Percentiles rank a stretch among this genome's conserved stretches.
Evolutionary conservation across 495 filamentous ascomycete genomes (phyloP).

Genomic region (Aspergillus panamensis): DNA sequence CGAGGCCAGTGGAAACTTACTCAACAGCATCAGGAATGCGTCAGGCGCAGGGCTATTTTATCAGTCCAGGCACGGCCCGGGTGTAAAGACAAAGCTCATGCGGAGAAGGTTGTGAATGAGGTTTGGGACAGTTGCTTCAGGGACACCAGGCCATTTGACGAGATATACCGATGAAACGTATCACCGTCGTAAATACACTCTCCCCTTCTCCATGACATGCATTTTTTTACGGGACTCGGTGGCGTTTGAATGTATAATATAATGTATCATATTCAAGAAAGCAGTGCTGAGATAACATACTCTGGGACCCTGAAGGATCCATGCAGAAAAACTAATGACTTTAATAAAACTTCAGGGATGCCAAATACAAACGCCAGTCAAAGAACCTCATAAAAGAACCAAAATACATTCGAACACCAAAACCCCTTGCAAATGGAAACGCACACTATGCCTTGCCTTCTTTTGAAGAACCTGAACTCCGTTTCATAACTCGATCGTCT

Average conservation of each 20-base stretch:
- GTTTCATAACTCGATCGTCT: conserved; percentile 59
- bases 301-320: neutral
- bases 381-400: conserved; percentile 11
- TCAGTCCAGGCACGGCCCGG: conserved; percentile 70
- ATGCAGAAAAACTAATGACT: conserved; percentile 2
- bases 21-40: conserved; percentile 90
- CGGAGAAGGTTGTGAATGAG: conserved; percentile 83
- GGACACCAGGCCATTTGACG: conserved; percentile 93
- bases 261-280: conserved; percentile 12
- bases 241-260: conserved; percentile 10
- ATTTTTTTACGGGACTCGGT: neutral
- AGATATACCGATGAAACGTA: conserved; percentile 76
- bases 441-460: conserved; percentile 33
- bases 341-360: conserved; percentile 1
- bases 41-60: conserved; percentile 70
- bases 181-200: neutral
- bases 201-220: conserved; percentile 3
- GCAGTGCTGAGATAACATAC: neutral
- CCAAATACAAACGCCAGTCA: conserved; percentile 19
- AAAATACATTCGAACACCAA: conserved; percentile 26
- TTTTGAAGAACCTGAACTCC: conserved; percentile 42
- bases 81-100: conserved; percentile 84
- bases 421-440: conserved; percentile 23
- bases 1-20: conserved; percentile 82
- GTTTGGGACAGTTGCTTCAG: conserved; percentile 96